Base-by-base conservation (phyloP, 2,329 filamentous ascomycete species). In the Bipolaris victoriae region DNA sequence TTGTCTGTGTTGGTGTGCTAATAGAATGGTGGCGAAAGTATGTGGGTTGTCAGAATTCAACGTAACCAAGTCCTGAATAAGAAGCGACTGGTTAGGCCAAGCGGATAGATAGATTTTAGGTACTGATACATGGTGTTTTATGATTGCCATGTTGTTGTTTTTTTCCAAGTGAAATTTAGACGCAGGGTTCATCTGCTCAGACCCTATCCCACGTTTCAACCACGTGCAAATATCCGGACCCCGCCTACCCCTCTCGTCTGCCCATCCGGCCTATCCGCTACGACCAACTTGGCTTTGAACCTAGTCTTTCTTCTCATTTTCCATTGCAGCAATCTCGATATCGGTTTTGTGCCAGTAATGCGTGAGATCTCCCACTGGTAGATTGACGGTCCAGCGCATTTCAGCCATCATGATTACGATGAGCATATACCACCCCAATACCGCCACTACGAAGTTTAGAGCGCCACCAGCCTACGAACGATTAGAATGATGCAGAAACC, bases 371-470 rank as follows among this genome's bases (percentile, higher is more conserved):
- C 81, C 81, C 1, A 84, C 80, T 0, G 82, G 82, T 2, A 83
- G 73, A 26, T 74, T 79, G 36, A 83, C 58, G 0, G 78, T 77
- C 51, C 83, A 78, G 3, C 81, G 75, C 80, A 84, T 83, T 71
- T 84, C 82, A 3, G 78, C 80, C 1, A 79, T 78, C 79, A 84
- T 83, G 55, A 84, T 83, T 5, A 83, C 81, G 47, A 83, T 78
- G 9, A 80, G 79, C 71, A 83, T 82, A 58, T 84, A 84, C 79
- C 81, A 84, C 1, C 82, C 82, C 4, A 84, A 62, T 0, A 78
- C 20, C 0, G 77, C 81, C 1, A 82, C 79, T 1, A 82, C 69
- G 55, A 84, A 84, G 4, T 77, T 53, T 4, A 77, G 43, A 6
- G 75, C 75, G 26, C 73, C 76, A 18, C 75, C 76, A 55, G 73